Evolutionary conservation across 1,139 yeast species (phyloP), one percentile per base, ranked within the genome.

Genomic region (Pichia sp.): DNA sequence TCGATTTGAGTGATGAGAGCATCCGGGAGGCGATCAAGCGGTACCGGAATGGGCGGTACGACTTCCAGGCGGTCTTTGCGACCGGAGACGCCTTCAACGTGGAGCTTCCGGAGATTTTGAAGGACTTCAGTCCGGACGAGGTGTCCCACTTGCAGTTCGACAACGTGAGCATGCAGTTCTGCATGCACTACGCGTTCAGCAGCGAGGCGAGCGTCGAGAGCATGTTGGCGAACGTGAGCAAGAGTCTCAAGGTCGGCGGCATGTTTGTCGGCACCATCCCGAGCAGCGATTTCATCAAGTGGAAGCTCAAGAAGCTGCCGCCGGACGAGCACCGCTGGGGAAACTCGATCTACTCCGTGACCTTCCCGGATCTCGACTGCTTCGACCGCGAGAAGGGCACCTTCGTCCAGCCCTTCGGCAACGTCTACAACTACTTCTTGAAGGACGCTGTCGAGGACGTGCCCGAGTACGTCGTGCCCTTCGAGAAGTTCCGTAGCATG

Each of bases 401-500:
- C 27, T 90, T 90, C 66, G 75, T 83, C 17, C 81, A 85, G 0
- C 89, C 95, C 0, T 92, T 76, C 68, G 99, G 99, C 0, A 88
- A 91, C 69, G 78, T 82, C 64, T 93, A 93, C 69, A 81, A 81
- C 52, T 93, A 89, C 67, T 89, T 78, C 73, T 74, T 93, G 58
- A 84, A 85, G 61, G 99, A 93, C 72, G 99, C 99, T 0, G 95
- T 93, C 49, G 97, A 90, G 60, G 85, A 93, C 65, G 97, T 93
- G 8, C 98, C 98, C 0, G 99, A 93, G 67, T 93, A 88, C 66
- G 95, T 93, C n/a, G 97, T 93, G 6, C 99, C 98, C 0, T 91
- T 93, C 72, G 97, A 93, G 64, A 81, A 87, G 0, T 80, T 93
- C 57, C 77, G 96, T 67, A 81, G 85, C 57, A 72, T 91, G 51